Evolutionary conservation across 2,329 filamentous ascomycete genomes (phyloP).

Genomic region (Mollisiaceae sp.): DNA sequence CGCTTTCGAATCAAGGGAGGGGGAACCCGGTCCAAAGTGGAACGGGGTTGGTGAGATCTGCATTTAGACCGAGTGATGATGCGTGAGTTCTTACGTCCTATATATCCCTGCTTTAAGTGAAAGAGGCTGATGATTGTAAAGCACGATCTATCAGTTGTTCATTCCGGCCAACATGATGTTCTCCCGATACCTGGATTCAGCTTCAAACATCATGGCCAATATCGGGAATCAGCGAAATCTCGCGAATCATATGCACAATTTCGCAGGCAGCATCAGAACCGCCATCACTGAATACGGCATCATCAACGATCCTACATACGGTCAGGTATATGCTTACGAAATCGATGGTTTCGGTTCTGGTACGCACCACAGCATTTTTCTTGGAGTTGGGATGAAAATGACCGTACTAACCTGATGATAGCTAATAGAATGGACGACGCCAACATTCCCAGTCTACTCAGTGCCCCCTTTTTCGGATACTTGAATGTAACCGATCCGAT

Average conservation of each 20-base stretch:
- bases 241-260: slow-evolving; percentile 58
- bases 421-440: slow-evolving; percentile 73
- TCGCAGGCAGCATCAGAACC: slow-evolving; percentile 66
- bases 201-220: slow-evolving; percentile 57
- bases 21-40: slow-evolving; percentile 78
- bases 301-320: slow-evolving; percentile 64
- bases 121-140: slow-evolving; percentile 13
- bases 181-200: slow-evolving; percentile 61
- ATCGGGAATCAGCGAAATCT: slow-evolving; percentile 57
- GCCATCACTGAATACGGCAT: slow-evolving; percentile 76
- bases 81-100: slow-evolving; percentile 50
- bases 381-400: not conserved
- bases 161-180: slow-evolving; percentile 93
- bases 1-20: slow-evolving; percentile 74
- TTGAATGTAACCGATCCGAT: slow-evolving; percentile 61
- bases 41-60: slow-evolving; percentile 83
- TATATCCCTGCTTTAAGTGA: not conserved
- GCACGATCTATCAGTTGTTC: slow-evolving; percentile 78
- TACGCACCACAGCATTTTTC: slow-evolving; percentile 29
- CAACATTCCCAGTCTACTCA: slow-evolving; percentile 71
- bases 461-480: slow-evolving; percentile 68
- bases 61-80: slow-evolving; percentile 91
- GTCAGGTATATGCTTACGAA: slow-evolving; percentile 77
- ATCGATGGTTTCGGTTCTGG: slow-evolving; percentile 71
- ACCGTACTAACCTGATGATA: slow-evolving; percentile 4